Evolutionary conservation across 2,329 filamentous ascomycete species (phyloP), one percentile per base, ranked within the genome.

Genomic region (Chrysoporthe cubensis): DNA sequence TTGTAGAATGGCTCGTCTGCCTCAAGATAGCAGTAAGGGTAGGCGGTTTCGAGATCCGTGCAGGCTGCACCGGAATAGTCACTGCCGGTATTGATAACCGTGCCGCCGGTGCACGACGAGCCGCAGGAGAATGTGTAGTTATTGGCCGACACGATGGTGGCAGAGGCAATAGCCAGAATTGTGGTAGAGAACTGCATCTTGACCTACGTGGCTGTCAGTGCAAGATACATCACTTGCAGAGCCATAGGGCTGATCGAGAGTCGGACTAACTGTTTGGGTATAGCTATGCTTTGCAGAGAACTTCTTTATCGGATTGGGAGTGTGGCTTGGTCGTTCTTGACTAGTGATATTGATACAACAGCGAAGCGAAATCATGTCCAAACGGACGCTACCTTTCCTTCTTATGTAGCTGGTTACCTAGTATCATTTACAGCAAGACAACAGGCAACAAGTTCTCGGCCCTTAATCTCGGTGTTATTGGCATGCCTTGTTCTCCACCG

Each of bases 71-170:
- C 67, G 16, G 57, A 26, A 64, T 59, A 69, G 56, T 66, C 56
- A 14, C 18, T 26, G 14, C 64, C 64, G 13, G 60, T 57, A n/a
- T 34, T 40, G 37, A 69, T 42, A 6, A 16, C 60, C 2, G 64
- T 57, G 14, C 60, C 67, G 42, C 52, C 37, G 54, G 14, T 34
- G 56, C 67, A 69, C 3, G 67, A 69, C 40, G 60, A 56, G 59
- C 67, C 67, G 56, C 67, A 69, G 64, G 60, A 64, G 59, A 69
- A 64, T 44, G 64, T 69, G 64, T 65, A 69, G 26, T 18, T 52
- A 46, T 66, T 69, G 42, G 64, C 64, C 2, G 60, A 48, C 44
- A 52, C 60, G 34, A 46, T 18, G 21, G 64, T 54, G 34, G 54
- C 54, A 7, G 50, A 54, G 64, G 52, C 52, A 32, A 69, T 46